Conservation (phyloP, 1,284 basidiomycete species). For the Cutaneotrichosporon sp. region DNA sequence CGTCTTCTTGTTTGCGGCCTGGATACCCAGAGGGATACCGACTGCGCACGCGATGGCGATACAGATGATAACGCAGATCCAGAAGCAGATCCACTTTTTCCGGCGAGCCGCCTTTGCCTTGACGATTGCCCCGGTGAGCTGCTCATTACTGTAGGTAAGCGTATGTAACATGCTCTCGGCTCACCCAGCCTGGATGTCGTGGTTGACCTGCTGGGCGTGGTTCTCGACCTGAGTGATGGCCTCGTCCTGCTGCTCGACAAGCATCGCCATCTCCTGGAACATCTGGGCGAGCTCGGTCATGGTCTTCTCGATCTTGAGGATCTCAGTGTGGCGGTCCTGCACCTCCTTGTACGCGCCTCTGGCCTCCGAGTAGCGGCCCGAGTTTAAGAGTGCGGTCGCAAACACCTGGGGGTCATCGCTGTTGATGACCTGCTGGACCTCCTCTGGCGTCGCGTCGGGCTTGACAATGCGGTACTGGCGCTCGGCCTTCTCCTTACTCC, state of each 20-base stretch:
- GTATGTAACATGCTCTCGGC: constrained; percentile 31
- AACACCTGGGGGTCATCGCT: constrained; percentile 83
- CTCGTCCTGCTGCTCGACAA: constrained; percentile 77
- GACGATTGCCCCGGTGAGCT: constrained; percentile 70
- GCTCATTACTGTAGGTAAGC: constrained; percentile 56
- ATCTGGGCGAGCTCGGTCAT: constrained; percentile 83
- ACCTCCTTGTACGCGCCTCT: constrained; percentile 83
- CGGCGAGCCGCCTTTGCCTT: constrained; percentile 74
- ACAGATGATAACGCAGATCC: constrained; percentile 4
- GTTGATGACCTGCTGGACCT: constrained; percentile 72
- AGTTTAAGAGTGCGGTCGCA: constrained; percentile 77
- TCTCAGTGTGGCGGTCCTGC: constrained; percentile 84
- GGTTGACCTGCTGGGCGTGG: constrained; percentile 63
- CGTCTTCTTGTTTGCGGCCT: not conserved
- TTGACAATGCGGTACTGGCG: constrained; percentile 97
- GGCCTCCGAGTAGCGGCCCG: constrained; percentile 80
- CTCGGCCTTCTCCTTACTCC: constrained; percentile 92
- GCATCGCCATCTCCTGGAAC: constrained; percentile 81
- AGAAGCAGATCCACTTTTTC: constrained; percentile 77
- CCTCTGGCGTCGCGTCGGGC: constrained; percentile 81
- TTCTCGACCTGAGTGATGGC: constrained; percentile 65
- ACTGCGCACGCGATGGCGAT: constrained; percentile 3
- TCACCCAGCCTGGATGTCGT: constrained; percentile 69
- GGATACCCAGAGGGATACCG: constrained; percentile 6
- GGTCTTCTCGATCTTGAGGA: constrained; percentile 81